Percentiles rank a stretch among this genome's conserved stretches.
Conservation (phyloP, 1,284 basidiomycete genomes). For the Rhodotorula sp. region DNA sequence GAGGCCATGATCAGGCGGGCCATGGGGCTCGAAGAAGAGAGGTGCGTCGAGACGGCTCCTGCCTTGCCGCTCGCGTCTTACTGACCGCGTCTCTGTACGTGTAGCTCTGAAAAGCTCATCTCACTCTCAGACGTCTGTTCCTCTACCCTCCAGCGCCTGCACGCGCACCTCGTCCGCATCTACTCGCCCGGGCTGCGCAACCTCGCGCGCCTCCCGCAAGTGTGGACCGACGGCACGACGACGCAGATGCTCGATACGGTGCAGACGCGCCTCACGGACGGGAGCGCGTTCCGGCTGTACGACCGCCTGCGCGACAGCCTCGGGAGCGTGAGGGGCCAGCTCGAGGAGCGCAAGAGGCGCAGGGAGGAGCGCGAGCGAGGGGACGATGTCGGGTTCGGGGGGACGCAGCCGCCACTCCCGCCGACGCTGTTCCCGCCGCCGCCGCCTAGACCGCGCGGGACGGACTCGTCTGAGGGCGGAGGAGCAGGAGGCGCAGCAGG, state of each 20-base stretch:
- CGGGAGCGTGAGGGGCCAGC: conserved; percentile 7
- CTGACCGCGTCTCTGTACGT: too few relatives aligned
- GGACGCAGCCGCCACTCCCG: conserved; percentile 15
- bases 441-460: background rate
- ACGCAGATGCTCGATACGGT: conserved; percentile 23
- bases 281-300: conserved; percentile 32
- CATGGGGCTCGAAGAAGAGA: conserved; percentile 20
- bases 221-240: conserved; percentile 39
- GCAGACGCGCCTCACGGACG: conserved; percentile 28
- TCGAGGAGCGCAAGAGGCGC: conserved; percentile 28
- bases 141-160: conserved; percentile 30
- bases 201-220: conserved; percentile 31
- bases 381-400: conserved; percentile 4
- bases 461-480: too few relatives aligned
- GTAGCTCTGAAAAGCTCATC: conserved; percentile 31
- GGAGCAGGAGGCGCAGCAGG: background rate
- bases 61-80: too few relatives aligned
- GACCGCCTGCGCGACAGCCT: conserved; percentile 23
- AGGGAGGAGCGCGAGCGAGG: background rate
- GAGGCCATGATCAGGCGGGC: conserved; percentile 12
- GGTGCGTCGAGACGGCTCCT: conserved; percentile 1
- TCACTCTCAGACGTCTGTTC: conserved; percentile 32
- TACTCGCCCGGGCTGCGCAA: conserved; percentile 31
- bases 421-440: background rate
- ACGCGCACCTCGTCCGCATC: conserved; percentile 39